Evolutionary conservation across 2,329 filamentous ascomycete species (phyloP), one percentile per base, ranked within the genome.

Genomic region (Aspergillus quadrilineatus): DNA sequence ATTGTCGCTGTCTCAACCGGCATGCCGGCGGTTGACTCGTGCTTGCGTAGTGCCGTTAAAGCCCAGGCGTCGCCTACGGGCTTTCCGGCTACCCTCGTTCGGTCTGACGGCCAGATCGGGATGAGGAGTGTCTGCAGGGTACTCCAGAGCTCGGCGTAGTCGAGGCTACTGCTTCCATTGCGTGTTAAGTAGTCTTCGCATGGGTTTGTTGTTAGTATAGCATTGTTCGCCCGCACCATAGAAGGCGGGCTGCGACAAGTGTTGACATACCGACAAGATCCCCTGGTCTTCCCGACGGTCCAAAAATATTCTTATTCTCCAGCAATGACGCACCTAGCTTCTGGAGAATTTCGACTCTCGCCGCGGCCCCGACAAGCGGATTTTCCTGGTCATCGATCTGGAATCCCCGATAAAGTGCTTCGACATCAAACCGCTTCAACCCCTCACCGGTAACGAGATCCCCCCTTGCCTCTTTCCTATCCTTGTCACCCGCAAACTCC

Each of bases 31-130:
- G 60, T 59, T 9, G 54, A 57, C n/a, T 63, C 59, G 22, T 54
- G 36, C 48, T 58, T 58, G 1, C 54, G 54, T 1, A 68, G 58
- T 1, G 58, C 55, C 29, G 60, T 41, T 0, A 82, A 65, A 4
- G 79, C 79, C 80, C 80, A 82, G 4, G 80, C 79, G 58, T 82
- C 80, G 2, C 80, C 80, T 12, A 82, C 74, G 0, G 79, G 77
- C 2, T 67, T 59, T 4, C 75, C 77, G 1, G 69, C 61, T 4
- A 81, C 62, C 0, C 65, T 67, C 1, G 73, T 74, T 0, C 80
- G 75, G 43, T 79, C 70, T 6, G 72, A 71, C 1, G 80, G 79
- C 80, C 80, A 82, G 0, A 75, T 70, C 0, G 80, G 80, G 1
- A 82, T 75, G 8, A 82, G 69, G 0, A 79, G 64, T 0, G 58